A percentile compares a stretch with the other conserved stretches of the same genome.
These are phyloP conservation scores for Geosmithia putterillii DNA, from an alignment of 2,329 filamentous ascomycete genomes.

Conservation along the genomic window DNA sequence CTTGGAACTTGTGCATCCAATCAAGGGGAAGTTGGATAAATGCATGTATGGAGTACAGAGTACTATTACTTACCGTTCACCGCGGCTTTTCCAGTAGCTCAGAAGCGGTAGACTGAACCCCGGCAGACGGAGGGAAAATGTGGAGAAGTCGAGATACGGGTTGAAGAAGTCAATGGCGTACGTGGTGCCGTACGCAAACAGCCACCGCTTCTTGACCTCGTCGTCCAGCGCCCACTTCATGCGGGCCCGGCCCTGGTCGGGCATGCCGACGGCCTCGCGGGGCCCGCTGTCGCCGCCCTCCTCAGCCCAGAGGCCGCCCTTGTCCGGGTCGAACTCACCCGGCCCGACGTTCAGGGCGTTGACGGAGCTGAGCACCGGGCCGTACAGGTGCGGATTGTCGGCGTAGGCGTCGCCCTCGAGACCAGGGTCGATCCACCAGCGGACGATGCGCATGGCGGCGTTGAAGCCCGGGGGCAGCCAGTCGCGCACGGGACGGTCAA, in stretches of 20 bases:
- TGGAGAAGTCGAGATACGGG: conserved; percentile 75
- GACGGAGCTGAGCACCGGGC: conserved; percentile 67
- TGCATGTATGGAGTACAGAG: conserved; percentile 4
- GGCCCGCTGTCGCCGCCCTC: conserved; percentile 47
- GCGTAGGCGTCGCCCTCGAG: conserved; percentile 83
- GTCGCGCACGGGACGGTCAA: conserved; percentile 81
- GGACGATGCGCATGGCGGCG: conserved; percentile 73
- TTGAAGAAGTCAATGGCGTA: conserved; percentile 69
- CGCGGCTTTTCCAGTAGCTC: conserved; percentile 71
- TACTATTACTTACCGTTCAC: conserved; percentile 55
- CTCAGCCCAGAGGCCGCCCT: conserved; percentile 44
- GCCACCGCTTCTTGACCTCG: conserved; percentile 36
- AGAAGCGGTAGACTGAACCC: conserved; percentile 63
- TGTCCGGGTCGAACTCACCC: conserved; percentile 29
- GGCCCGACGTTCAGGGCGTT: conserved; percentile 61
- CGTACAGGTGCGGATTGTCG: conserved; percentile 77
- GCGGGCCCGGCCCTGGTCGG: conserved; percentile 36
- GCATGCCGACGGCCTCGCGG: conserved; percentile 35
- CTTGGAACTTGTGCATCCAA: neutral
- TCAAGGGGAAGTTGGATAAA: neutral
- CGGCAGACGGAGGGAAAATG: conserved; percentile 59
- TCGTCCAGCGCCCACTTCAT: conserved; percentile 45
- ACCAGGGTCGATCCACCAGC: conserved; percentile 84
- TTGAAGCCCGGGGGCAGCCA: conserved; percentile 76
- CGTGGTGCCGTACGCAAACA: conserved; percentile 39